These are phyloP conservation scores for Podospora conica DNA, from an alignment of 495 filamentous ascomycete species.

Conservation along the genomic window DNA sequence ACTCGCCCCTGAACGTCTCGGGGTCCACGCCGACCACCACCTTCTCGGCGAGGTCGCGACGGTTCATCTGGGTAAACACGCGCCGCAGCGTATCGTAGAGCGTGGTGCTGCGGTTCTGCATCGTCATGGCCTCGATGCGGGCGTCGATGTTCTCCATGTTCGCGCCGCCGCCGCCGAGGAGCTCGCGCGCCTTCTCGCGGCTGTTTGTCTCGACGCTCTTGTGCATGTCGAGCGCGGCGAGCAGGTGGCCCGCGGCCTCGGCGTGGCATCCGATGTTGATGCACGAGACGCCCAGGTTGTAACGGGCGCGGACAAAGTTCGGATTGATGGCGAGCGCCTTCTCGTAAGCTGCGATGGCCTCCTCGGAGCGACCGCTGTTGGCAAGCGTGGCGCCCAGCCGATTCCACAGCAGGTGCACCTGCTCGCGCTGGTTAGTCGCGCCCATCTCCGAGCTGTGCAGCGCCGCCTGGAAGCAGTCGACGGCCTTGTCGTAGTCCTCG, in stretches of 20 bases:
- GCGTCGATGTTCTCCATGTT: conserved; percentile 45
- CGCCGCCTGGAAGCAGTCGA: conserved; percentile 94
- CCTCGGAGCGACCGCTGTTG: conserved; percentile 86
- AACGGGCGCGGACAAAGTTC: conserved; percentile 94
- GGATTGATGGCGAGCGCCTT: conserved; percentile 79
- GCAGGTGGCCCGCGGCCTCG: conserved; percentile 90
- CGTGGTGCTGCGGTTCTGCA: conserved; percentile 93
- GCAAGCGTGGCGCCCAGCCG: conserved; percentile 92
- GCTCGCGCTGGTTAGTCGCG: conserved; percentile 62
- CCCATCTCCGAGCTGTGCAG: conserved; percentile 76
- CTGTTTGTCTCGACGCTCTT: conserved; percentile 84
- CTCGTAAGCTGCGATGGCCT: conserved; percentile 95
- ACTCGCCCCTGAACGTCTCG: conserved; percentile 67
- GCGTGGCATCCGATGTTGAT: conserved; percentile 96
- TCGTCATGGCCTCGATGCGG: conserved; percentile 72
- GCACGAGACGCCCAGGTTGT: conserved; percentile 93
- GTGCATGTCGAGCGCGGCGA: conserved; percentile 94
- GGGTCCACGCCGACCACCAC: conserved; percentile 87
- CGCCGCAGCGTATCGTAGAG: conserved; percentile 86
- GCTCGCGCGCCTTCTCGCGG: conserved; percentile 71
- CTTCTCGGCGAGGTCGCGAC: conserved; percentile 78
- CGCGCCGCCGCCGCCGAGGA: conserved; percentile 57
- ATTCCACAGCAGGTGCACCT: conserved; percentile 95
- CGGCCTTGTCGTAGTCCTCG: conserved; percentile 96
- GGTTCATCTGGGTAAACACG: conserved; percentile 90